These are phyloP conservation scores for Calamus simplicifolius DNA, from an alignment of 176 grass and related monocot genomes.

Conservation along the genomic window DNA sequence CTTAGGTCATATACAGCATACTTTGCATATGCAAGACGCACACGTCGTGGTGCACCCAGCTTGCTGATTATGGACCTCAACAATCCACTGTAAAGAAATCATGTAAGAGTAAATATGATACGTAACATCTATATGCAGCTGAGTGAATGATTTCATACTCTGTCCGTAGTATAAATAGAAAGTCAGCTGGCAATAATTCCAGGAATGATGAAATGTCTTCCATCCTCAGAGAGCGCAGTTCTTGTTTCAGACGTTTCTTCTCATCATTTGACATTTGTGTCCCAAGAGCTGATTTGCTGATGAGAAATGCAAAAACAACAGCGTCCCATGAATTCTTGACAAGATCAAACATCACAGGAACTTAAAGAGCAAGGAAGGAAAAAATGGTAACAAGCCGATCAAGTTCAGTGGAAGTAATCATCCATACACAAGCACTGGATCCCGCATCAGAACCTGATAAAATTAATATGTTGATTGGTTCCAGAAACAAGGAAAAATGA, in stretches of 20 bases:
- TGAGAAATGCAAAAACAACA: conserved; percentile 5
- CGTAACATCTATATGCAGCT: background rate
- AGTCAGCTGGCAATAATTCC: conserved; percentile 83
- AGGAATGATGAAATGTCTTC: conserved; percentile 88
- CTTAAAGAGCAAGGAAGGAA: too few relatives aligned
- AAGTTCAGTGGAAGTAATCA: too few relatives aligned
- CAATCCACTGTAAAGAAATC: conserved; percentile 46
- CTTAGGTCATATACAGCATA: conserved; percentile 66
- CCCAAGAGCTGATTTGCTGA: conserved; percentile 74
- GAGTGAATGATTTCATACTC: conserved; percentile 36
- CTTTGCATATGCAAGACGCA: conserved; percentile 75
- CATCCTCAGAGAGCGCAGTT: conserved; percentile 56
- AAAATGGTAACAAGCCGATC: too few relatives aligned
- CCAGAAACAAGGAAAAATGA: too few relatives aligned
- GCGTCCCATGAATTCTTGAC: background rate
- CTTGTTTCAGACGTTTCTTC: conserved; percentile 52
- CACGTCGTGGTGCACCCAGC: conserved; percentile 51
- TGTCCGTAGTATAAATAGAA: conserved; percentile 66
- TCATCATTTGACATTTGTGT: conserved; percentile 78
- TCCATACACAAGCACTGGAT: too few relatives aligned
- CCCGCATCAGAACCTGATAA: too few relatives aligned
- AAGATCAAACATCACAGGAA: too few relatives aligned
- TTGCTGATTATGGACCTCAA: conserved; percentile 77
- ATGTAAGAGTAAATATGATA: conserved; percentile 4
- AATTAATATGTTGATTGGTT: too few relatives aligned